These are phyloP conservation scores for Talaromyces piceae DNA, from an alignment of 2,329 filamentous ascomycete species.

Conservation along the genomic window DNA sequence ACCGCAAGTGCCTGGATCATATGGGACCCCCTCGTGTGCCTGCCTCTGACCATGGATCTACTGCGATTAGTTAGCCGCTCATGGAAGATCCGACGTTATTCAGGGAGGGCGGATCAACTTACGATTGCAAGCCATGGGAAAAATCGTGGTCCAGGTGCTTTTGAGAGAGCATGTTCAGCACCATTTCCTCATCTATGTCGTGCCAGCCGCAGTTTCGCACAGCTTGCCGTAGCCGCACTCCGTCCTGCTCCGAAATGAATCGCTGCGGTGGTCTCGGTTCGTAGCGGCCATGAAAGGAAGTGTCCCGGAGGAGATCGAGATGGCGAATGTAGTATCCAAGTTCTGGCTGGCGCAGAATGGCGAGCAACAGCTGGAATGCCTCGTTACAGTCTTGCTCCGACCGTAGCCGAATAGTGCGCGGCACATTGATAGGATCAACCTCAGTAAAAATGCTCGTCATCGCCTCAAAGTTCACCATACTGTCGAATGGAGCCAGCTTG, in stretches of 20 bases:
- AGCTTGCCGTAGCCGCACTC: constrained; percentile 3
- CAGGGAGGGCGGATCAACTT: background rate
- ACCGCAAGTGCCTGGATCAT: constrained; percentile 10
- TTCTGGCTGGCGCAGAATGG: constrained; percentile 8
- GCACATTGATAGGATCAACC: constrained; percentile 8
- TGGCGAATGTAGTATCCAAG: constrained; percentile 7
- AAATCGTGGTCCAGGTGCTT: constrained; percentile 9
- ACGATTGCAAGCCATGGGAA: constrained; percentile 9
- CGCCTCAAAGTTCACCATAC: constrained; percentile 1
- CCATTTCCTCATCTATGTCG: constrained; percentile 7
- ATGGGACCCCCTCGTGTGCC: constrained; percentile 11
- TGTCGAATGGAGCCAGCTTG: constrained; percentile 6
- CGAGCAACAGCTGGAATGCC: constrained; percentile 5
- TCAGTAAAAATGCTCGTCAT: constrained; percentile 1
- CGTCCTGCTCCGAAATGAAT: constrained; percentile 6
- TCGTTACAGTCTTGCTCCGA: constrained; percentile 10
- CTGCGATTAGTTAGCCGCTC: background rate
- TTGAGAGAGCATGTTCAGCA: constrained; percentile 10
- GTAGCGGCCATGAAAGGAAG: constrained; percentile 8
- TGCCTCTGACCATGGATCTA: constrained; percentile 8
- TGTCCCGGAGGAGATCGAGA: constrained; percentile 9
- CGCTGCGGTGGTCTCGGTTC: constrained; percentile 5
- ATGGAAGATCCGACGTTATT: background rate
- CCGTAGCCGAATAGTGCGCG: constrained; percentile 4
- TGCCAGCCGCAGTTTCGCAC: constrained; percentile 10